Conservation (phyloP, 2,329 filamentous ascomycete genomes). For the Thielaviopsis ethacetica region DNA sequence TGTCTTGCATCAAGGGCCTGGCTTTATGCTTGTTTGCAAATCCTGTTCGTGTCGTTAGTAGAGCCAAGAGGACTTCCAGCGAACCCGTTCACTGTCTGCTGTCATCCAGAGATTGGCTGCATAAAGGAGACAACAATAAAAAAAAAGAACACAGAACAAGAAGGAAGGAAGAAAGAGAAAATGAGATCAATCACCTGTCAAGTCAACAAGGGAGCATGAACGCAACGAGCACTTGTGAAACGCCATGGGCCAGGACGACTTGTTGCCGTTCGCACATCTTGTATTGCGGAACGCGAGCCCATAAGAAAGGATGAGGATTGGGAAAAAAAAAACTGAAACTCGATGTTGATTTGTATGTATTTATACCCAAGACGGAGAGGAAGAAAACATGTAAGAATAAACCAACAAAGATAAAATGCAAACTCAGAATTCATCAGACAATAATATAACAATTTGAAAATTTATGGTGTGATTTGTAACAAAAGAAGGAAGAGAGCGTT, state of each 20-base stretch:
- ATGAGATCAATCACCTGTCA: not conserved
- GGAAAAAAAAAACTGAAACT: not conserved
- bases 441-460: not conserved
- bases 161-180: not conserved
- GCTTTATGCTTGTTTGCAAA: no score
- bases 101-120: not conserved
- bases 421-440: not conserved
- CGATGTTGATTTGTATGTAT: not conserved
- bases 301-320: not conserved
- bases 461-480: not conserved
- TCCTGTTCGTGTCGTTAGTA: not conserved
- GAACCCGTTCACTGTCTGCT: not conserved
- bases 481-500: not conserved
- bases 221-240: not conserved
- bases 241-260: not conserved
- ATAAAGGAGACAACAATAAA: not conserved
- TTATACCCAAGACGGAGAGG: not conserved
- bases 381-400: slow-evolving; percentile 1
- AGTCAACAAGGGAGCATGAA: not conserved
- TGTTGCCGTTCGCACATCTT: not conserved
- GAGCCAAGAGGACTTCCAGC: not conserved
- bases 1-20: no score
- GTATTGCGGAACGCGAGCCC: not conserved
- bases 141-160: not conserved
- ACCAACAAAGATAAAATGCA: not conserved